A percentile compares a stretch with the other conserved stretches of the same genome.
phyloP scores from a whole-genome alignment of 495 filamentous ascomycete genomes.

The Penicillium canescens region DNA sequence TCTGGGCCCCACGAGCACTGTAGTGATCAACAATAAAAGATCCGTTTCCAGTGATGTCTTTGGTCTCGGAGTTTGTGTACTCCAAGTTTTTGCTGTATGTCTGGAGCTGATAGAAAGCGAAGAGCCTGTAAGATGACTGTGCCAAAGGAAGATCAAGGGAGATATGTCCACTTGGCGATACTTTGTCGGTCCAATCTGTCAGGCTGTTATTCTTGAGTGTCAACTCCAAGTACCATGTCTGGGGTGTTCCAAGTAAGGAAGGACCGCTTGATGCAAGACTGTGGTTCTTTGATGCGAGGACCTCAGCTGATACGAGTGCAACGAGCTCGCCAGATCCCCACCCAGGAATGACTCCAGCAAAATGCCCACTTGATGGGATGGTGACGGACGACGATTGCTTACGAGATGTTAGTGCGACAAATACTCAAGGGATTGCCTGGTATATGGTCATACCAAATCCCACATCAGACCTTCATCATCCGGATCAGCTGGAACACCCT shows the following conservation, averaged over 20 bases:
- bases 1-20: constrained; percentile 40
- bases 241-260: constrained; percentile 3
- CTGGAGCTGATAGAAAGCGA: constrained; percentile 42
- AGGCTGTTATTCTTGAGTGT: constrained; percentile 17
- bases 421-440: no score
- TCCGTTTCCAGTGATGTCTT: constrained; percentile 43
- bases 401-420: no score
- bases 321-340: constrained; percentile 41
- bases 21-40: constrained; percentile 54
- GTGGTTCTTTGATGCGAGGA: constrained; percentile 18
- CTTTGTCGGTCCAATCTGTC: constrained; percentile 12
- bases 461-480: constrained; percentile 34
- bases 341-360: constrained; percentile 33
- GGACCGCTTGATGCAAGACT: constrained; percentile 2
- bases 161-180: constrained; percentile 15
- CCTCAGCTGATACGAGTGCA: constrained; percentile 28
- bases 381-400: constrained; percentile 1
- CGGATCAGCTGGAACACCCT: constrained; percentile 44
- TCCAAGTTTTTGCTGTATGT: constrained; percentile 27
- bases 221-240: constrained; percentile 11
- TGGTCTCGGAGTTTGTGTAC: constrained; percentile 8
- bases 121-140: constrained; percentile 20
- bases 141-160: constrained; percentile 8
- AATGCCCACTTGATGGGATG: constrained; percentile 23
- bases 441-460: constrained; percentile 28